Conservation (phyloP, 2,329 filamentous ascomycete genomes). For the Plenodomus biglobosus region DNA sequence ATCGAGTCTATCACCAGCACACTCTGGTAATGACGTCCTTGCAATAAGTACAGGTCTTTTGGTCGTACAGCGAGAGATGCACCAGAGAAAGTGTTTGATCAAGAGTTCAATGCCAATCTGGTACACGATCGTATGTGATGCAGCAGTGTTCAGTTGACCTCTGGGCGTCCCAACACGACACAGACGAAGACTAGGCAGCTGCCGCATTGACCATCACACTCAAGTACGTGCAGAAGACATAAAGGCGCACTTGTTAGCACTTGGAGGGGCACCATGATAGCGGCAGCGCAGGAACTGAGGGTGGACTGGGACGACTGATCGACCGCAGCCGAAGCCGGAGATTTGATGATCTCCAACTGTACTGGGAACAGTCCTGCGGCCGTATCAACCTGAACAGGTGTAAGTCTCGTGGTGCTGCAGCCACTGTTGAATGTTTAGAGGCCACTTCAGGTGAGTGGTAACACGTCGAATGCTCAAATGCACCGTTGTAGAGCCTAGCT, state of each 20-base stretch:
- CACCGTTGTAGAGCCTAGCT: too few species aligned
- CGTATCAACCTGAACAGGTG: too few species aligned
- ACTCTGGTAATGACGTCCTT: neutral
- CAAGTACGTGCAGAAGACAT: neutral
- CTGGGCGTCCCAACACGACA: neutral
- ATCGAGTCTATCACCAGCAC: neutral
- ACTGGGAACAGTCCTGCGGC: too few species aligned
- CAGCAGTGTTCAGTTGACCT: constrained; percentile 6
- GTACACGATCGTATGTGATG: too few species aligned
- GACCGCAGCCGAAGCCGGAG: neutral
- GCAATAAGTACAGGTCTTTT: neutral
- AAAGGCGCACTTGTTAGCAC: neutral
- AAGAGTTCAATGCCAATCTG: neutral
- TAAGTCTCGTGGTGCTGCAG: too few species aligned
- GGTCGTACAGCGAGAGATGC: neutral
- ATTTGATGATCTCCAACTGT: too few species aligned
- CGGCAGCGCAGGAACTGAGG: too few species aligned
- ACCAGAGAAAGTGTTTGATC: neutral
- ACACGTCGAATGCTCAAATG: too few species aligned
- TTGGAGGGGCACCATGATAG: neutral
- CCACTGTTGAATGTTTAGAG: too few species aligned
- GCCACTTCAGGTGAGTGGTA: too few species aligned
- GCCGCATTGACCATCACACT: neutral
- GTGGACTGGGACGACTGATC: neutral
- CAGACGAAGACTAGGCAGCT: neutral